Evolutionary conservation across 2,329 filamentous ascomycete species (phyloP), one percentile per base, ranked within the genome.

Genomic region (Ambrosiella xylebori): DNA sequence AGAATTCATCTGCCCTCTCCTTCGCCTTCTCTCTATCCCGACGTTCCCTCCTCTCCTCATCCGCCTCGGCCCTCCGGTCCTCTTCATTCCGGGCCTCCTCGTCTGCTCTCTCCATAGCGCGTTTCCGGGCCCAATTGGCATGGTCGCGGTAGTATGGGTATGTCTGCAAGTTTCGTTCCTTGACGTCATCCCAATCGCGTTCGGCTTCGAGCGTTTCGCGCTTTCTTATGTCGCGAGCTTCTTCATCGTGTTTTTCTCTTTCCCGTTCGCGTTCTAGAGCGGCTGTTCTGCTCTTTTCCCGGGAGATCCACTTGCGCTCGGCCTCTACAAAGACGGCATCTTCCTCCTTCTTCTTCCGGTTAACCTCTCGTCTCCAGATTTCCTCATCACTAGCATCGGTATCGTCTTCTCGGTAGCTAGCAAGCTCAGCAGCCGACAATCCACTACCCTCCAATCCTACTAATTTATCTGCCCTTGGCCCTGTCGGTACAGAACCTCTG

Each of bases 101-200:
- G 5, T 85, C 79, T 7, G 79, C 78, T 40, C 87, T 79, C 65
- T 89, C 87, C 13, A 76, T 74, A 1, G 80, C 81, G 52, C 93
- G 85, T 66, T 89, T 91, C 15, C 89, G 82, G 59, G 85, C 82
- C 89, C 91, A 98, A 19, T 81, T 78, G 45, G 84, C 85, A 54
- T 85, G 86, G 65, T 98, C 91, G 54, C 83, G 77, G 71, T 96
- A 97, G 73, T 96, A 98, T 44, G 86, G 78, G 61, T 89, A 82
- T 2, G 74, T 72, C 69, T 88, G 89, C 27, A 84, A 78, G 15
- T 75, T 76, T 6, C 80, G 78, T 70, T 97, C 90, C n/a, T 78
- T 73, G 64, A 95, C 89, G 64, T 98, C 93, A 64, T 97, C 85
- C 80, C 89, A 97, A n/a, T 84, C 81, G 66, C 74, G 74, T 59